A percentile compares a stretch with the other conserved stretches of the same genome.
Evolutionary conservation across 176 grass and related monocot genomes (phyloP).

Genomic region (Triticum turgidum): DNA sequence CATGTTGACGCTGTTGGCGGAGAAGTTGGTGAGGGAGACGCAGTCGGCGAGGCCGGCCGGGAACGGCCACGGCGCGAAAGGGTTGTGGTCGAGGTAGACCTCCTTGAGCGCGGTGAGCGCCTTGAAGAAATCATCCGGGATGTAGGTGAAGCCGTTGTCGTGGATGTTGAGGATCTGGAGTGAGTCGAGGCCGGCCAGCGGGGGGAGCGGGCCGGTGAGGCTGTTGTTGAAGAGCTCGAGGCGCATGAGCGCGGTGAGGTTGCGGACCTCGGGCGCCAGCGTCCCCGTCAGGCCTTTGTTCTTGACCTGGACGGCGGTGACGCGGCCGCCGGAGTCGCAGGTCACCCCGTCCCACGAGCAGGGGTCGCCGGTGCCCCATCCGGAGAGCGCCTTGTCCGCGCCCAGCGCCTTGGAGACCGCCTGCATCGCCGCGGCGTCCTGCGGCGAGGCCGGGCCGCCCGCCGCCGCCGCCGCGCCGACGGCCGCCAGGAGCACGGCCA

Average conservation of each 20-base stretch:
- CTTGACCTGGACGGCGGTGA: slow-evolving; percentile 58
- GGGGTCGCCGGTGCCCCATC: slow-evolving; percentile 49
- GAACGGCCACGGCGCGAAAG: slow-evolving; percentile 50
- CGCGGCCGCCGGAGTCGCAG: slow-evolving; percentile 42
- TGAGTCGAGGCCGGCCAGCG: slow-evolving; percentile 41
- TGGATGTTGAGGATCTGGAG: slow-evolving; percentile 54
- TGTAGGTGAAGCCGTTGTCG: slow-evolving; percentile 48
- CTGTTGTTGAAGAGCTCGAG: slow-evolving; percentile 62
- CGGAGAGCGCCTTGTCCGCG: slow-evolving; percentile 34
- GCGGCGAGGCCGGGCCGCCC: neutral
- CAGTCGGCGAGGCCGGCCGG: slow-evolving; percentile 32
- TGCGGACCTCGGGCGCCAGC: slow-evolving; percentile 54
- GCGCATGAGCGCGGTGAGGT: slow-evolving; percentile 54
- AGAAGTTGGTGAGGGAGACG: slow-evolving; percentile 54
- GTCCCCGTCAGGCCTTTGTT: slow-evolving; percentile 23
- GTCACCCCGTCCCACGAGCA: slow-evolving; percentile 53
- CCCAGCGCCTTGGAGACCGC: slow-evolving; percentile 37
- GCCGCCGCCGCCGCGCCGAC: neutral
- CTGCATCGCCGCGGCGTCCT: slow-evolving; percentile 56
- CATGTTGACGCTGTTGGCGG: slow-evolving; percentile 57
- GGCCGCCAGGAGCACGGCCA: neutral
- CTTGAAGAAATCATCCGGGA: slow-evolving; percentile 62
- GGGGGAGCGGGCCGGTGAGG: slow-evolving; percentile 55
- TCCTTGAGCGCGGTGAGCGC: slow-evolving; percentile 43
- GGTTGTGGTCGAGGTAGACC: slow-evolving; percentile 65